These are phyloP conservation scores for Floccularia luteovirens DNA, from an alignment of 768 basidiomycete genomes.

Conservation along the genomic window DNA sequence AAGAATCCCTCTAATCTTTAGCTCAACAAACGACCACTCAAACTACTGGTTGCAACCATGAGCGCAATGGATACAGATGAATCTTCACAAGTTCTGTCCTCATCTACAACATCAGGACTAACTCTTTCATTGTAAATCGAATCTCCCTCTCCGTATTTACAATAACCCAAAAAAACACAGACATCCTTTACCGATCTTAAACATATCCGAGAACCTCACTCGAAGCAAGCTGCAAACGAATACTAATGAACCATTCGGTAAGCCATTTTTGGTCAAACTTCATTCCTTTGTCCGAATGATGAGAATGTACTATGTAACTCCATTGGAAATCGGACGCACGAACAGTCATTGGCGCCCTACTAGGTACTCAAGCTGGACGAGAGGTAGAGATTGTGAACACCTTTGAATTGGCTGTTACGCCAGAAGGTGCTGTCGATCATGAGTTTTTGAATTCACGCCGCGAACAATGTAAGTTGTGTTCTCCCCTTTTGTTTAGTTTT, in stretches of 20 bases:
- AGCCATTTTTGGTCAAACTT: too few relatives aligned
- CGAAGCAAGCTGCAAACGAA: conserved; percentile 72
- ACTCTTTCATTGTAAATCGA: conserved; percentile 62
- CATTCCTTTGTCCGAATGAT: conserved; percentile 12
- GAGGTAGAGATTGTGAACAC: conserved; percentile 97
- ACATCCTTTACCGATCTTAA: conserved; percentile 93
- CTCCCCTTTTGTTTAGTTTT: conserved; percentile 1
- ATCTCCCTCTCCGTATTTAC: background rate
- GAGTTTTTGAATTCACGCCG: conserved; percentile 75
- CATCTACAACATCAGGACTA: conserved; percentile 65
- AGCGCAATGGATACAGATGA: conserved; percentile 78
- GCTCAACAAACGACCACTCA: background rate
- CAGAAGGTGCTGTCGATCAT: conserved; percentile 60
- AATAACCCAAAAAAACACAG: conserved; percentile 33
- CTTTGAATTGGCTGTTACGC: conserved; percentile 78
- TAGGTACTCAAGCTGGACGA: conserved; percentile 90
- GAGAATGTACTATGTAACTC: conserved; percentile 1
- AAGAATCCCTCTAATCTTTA: background rate
- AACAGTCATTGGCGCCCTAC: conserved; percentile 89
- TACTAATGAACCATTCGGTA: conserved; percentile 58
- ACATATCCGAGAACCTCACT: conserved; percentile 93
- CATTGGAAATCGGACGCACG: conserved; percentile 1
- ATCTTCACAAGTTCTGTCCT: conserved; percentile 63
- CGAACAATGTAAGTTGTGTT: conserved; percentile 65
- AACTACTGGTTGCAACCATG: conserved; percentile 17